Conservation (phyloP, 2,329 filamentous ascomycete species). For the Polytolypa hystricis region DNA sequence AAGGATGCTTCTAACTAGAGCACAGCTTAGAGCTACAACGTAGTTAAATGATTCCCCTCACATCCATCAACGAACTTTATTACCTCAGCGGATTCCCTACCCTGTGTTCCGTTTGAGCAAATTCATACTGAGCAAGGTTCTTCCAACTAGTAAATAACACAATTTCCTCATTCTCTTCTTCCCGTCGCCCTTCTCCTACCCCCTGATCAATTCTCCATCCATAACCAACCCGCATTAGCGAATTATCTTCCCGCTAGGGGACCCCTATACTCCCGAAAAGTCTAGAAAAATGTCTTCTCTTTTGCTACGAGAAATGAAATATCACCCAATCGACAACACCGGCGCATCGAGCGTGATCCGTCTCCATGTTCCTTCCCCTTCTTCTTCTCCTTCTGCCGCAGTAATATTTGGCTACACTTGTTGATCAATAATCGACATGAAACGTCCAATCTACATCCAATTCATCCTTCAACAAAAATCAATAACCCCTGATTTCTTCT, state of each 20-base stretch:
- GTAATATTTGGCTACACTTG: background rate
- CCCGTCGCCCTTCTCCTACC: conserved; percentile 9
- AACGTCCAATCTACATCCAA: conserved; percentile 34
- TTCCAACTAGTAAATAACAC: conserved; percentile 33
- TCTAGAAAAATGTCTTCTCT: too few relatives aligned
- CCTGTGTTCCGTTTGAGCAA: conserved; percentile 24
- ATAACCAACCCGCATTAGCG: too few relatives aligned
- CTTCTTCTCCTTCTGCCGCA: too few relatives aligned
- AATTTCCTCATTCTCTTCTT: conserved; percentile 27
- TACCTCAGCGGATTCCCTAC: conserved; percentile 19
- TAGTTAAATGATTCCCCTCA: too few relatives aligned
- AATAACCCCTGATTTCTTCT: too few relatives aligned
- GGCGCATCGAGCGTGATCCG: conserved; percentile 20
- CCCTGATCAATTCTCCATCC: conserved; percentile 31
- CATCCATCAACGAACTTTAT: conserved; percentile 14
- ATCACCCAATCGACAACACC: conserved; percentile 24
- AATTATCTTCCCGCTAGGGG: too few relatives aligned
- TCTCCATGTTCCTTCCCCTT: background rate
- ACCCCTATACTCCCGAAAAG: too few relatives aligned
- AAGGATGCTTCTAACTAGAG: too few relatives aligned
- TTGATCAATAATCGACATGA: conserved; percentile 32
- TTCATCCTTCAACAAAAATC: conserved; percentile 25
- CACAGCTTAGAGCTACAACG: too few relatives aligned
- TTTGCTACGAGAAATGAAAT: too few relatives aligned
- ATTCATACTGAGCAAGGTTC: conserved; percentile 25